Evolutionary conservation across 2,329 filamentous ascomycete genomes (phyloP).

Genomic region (Xylariaceae sp.): DNA sequence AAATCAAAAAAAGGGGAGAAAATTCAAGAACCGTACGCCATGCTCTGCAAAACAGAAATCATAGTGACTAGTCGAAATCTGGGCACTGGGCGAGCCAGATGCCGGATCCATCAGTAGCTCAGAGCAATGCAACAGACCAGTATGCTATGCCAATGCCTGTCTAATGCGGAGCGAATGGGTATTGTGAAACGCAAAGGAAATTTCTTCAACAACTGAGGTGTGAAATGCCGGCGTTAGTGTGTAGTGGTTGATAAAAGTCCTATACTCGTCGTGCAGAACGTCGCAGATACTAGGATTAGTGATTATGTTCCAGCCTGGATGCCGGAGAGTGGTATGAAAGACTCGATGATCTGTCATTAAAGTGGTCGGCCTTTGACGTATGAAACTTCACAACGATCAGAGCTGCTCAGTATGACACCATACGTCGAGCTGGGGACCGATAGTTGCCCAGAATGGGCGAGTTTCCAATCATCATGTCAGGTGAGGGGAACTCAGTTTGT

Average conservation of each 20-base stretch:
- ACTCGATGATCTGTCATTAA: conserved; percentile 11
- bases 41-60: conserved; percentile 22
- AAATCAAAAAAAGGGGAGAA: conserved; percentile 8
- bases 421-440: conserved; percentile 53
- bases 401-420: conserved; percentile 55
- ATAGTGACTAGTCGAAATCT: conserved; percentile 14
- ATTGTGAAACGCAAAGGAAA: conserved; percentile 23
- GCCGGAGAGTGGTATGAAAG: conserved; percentile 3
- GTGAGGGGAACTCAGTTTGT: conserved; percentile 36
- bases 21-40: conserved; percentile 22
- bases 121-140: conserved; percentile 27
- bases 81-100: conserved; percentile 25
- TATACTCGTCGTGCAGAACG: too few species aligned
- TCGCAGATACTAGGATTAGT: conserved; percentile 1
- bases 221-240: not conserved
- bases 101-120: conserved; percentile 29
- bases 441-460: conserved; percentile 45
- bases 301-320: conserved; percentile 1
- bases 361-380: conserved; percentile 3
- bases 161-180: conserved; percentile 29
- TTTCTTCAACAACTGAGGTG: not conserved
- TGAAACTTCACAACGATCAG: conserved; percentile 1
- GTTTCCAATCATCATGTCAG: conserved; percentile 43
- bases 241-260: conserved; percentile 5
- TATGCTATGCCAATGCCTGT: conserved; percentile 32